These are phyloP conservation scores for Pythium grandisporangium DNA, from an alignment of 352 stramenopile genomes.

Conservation along the genomic window DNA sequence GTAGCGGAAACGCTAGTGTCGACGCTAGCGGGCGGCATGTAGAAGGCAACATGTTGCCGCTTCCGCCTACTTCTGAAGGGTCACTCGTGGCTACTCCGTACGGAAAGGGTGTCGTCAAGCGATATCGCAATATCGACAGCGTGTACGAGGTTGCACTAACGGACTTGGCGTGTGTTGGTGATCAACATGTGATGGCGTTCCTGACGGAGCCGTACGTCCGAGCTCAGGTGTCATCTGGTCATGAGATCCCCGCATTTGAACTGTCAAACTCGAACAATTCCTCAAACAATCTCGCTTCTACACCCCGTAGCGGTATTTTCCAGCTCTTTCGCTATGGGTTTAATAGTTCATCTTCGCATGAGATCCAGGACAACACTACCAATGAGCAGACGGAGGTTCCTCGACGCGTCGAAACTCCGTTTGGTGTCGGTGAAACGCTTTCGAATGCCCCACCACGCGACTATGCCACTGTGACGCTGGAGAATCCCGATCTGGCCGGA, in stretches of 20 bases:
- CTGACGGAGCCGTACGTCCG: slow-evolving; percentile 35
- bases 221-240: slow-evolving; percentile 11
- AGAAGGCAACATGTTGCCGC: slow-evolving; percentile 3
- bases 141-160: slow-evolving; percentile 43
- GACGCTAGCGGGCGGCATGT: no score
- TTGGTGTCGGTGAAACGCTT: slow-evolving; percentile 34
- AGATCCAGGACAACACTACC: slow-evolving; percentile 22
- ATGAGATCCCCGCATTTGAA: slow-evolving; percentile 27
- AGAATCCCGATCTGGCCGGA: slow-evolving; percentile 30
- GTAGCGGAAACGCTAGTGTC: slow-evolving; percentile 3
- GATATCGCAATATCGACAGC: slow-evolving; percentile 26
- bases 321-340: slow-evolving; percentile 61
- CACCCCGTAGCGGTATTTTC: slow-evolving; percentile 47
- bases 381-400: slow-evolving; percentile 30
- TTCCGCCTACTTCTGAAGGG: slow-evolving; percentile 13
- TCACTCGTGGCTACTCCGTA: slow-evolving; percentile 45
- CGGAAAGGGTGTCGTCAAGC: slow-evolving; percentile 43
- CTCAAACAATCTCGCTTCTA: neutral
- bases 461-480: slow-evolving; percentile 30
- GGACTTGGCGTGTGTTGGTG: slow-evolving; percentile 31
- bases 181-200: slow-evolving; percentile 36
- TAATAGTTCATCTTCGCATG: slow-evolving; percentile 8
- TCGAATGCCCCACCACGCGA: slow-evolving; percentile 46
- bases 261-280: slow-evolving; percentile 8
- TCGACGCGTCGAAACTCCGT: slow-evolving; percentile 42